Evolutionary conservation across 1,284 basidiomycete genomes (phyloP), one percentile per base, ranked within the genome.

Genomic region (Tausonia pullulans): DNA sequence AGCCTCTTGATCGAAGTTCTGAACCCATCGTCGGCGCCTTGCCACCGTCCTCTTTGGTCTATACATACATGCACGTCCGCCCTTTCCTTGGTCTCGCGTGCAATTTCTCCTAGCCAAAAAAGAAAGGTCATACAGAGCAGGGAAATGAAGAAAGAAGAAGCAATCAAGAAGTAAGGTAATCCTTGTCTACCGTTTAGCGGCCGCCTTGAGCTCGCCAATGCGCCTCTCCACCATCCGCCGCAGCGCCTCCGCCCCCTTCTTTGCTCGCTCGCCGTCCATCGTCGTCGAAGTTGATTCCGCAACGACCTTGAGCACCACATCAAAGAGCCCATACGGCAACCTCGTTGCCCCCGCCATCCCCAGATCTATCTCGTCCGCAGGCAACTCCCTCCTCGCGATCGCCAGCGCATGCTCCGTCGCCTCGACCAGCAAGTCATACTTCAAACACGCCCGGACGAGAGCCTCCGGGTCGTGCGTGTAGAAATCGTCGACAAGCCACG

Each of bases 271-370:
- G 79, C 27, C 27, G 27, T 27, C 27, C 27, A 27, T 27, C 27
- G 54, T 81, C 78, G 69, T 83, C 9, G 50, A 13, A 11, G 50
- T 7, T 14, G 62, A 80, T 41, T 82, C 78, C 58, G 81, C 79
- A 1, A 85, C 83, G 11, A 87, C 84, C 16, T 81, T 80, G 14
- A 95, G 77, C 14, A 96, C 85, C 72, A 93, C 86, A 75, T 95
- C 92, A 69, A 95, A 82, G 62, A 95, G 80, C 66, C 84, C 84
- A 73, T 93, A 95, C 4, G 92, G 90, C 43, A 91, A 77, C 68
- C 56, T 64, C 43, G 63, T 51, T 40, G 62, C 64, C 41, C 65
- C 69, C 56, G 63, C 67, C 11, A 16, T 50, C 8, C 44, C 51
- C 53, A 65, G 59, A 67, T 67, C 61, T 53, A 45, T 50, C 13